Percentiles rank a stretch among this genome's conserved stretches.
Evolutionary conservation across 257 asterid genomes (phyloP).

Genomic region (Forsythia viridissima): DNA sequence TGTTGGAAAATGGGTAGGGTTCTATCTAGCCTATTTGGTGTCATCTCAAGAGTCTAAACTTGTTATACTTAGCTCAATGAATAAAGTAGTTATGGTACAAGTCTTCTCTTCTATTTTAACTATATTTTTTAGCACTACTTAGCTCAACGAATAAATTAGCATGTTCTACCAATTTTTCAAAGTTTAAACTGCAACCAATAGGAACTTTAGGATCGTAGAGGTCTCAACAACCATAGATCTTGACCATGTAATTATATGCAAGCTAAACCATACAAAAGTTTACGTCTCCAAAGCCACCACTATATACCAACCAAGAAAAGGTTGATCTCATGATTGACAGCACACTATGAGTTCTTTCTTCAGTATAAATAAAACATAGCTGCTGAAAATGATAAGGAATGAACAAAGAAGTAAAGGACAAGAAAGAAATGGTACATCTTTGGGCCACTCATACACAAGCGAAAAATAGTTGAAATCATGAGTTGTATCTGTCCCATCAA

Average conservation of each 20-base stretch:
- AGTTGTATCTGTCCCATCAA: constrained; percentile 99
- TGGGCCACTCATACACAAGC: constrained; percentile 96
- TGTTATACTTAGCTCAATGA: not conserved
- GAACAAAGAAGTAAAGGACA: constrained; percentile 17
- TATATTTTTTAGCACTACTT: constrained; percentile 10
- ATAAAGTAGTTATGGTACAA: not conserved
- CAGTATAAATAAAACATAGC: not conserved
- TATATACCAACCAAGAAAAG: not conserved
- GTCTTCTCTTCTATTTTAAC: constrained; percentile 1
- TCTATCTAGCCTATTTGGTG: not conserved
- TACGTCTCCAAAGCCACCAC: not conserved
- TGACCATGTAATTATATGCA: not conserved
- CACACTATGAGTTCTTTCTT: not conserved
- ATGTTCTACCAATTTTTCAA: constrained; percentile 4
- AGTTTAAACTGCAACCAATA: not conserved
- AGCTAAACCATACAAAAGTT: not conserved
- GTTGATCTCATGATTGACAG: not conserved
- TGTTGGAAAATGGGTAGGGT: not conserved
- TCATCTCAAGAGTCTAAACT: not conserved
- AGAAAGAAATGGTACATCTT: constrained; percentile 69
- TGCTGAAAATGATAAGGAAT: not conserved
- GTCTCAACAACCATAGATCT: not conserved
- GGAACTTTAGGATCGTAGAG: not conserved
- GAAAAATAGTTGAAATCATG: constrained; percentile 98
- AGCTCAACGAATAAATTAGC: not conserved